phyloP scores from a whole-genome alignment of 768 basidiomycete genomes.

The Gelatoporia subvermispora region DNA sequence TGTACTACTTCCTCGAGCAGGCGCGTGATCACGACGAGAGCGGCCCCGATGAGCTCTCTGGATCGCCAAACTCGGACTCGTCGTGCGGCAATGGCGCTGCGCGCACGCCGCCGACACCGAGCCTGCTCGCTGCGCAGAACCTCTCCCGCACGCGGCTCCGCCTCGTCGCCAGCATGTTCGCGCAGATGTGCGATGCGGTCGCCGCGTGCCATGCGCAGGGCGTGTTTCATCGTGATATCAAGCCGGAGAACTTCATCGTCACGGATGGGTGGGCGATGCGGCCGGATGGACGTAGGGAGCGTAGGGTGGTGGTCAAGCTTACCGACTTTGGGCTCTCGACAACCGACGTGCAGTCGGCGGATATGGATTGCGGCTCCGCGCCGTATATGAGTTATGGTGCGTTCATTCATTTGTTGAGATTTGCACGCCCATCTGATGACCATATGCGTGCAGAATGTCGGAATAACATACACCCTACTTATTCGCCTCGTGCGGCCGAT shows the following conservation, averaged over 20 bases:
- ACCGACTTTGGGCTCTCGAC: slow-evolving; percentile 97
- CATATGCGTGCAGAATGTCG: slow-evolving; percentile 73
- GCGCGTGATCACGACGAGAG: slow-evolving; percentile 69
- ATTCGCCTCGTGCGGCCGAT: slow-evolving; percentile 91
- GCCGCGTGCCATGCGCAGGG: slow-evolving; percentile 87
- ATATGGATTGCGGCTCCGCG: slow-evolving; percentile 98
- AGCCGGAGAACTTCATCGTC: slow-evolving; percentile 98
- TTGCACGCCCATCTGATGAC: background rate
- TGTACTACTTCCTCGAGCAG: slow-evolving; percentile 98
- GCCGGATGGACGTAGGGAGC: slow-evolving; percentile 58
- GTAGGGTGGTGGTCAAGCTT: slow-evolving; percentile 93
- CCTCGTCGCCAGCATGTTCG: slow-evolving; percentile 95
- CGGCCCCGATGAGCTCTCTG: slow-evolving; percentile 16
- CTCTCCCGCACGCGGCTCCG: slow-evolving; percentile 85
- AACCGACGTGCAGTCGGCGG: slow-evolving; percentile 79
- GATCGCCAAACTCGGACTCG: slow-evolving; percentile 17
- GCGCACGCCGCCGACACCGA: slow-evolving; percentile 89
- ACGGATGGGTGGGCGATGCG: slow-evolving; percentile 67
- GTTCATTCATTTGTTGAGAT: slow-evolving; percentile 21
- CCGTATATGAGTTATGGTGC: slow-evolving; percentile 97
- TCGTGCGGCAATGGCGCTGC: slow-evolving; percentile 26
- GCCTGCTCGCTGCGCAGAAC: slow-evolving; percentile 79
- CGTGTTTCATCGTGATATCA: slow-evolving; percentile 96
- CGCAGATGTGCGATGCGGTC: slow-evolving; percentile 98
- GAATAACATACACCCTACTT: slow-evolving; percentile 93